Evolutionary conservation across 1,139 yeast species (phyloP), one percentile per base, ranked within the genome.

Genomic region (Hyphopichia buzzinii): DNA sequence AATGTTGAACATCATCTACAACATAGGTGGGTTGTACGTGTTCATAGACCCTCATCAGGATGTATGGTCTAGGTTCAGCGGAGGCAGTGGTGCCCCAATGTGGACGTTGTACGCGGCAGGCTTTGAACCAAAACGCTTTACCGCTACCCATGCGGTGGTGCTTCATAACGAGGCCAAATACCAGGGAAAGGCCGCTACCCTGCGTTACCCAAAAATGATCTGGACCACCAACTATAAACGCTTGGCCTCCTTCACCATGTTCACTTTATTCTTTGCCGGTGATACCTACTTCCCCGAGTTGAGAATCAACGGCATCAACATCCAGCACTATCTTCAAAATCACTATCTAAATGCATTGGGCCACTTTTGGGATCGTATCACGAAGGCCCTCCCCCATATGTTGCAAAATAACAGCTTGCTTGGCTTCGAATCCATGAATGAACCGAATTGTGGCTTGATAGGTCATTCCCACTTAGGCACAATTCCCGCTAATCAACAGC

Each of bases 91-190:
- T 14, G 96, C 97, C 4, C 97, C 97, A 0, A 50, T 87, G 59
- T 90, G 97, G 97, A 89, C 97, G 0, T 62, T 88, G n/a, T 83
- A 85, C 51, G 94, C 95, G n/a, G 95, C 94, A 3, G 97, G 97
- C 1, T 64, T 90, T 36, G 79, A 90, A 37, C 97, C 97, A 0
- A 64, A 59, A 17, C 60, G 76, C n/a, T 86, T 90, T 50, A 58
- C 72, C 1, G 66, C 44, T 1, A 84, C 90, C 0, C 84, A 82
- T 43, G 94, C 95, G 1, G 88, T 95, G 0, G 62, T 86, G 11
- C 52, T 85, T n/a, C 95, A 86, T 50, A 81, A 82, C 48, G 70
- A 68, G 27, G 50, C 66, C 1, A 47, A 64, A 16, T 69, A 54
- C 41, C 23, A 19, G 10, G 23, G 8, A 6, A 19, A 19, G 23